Percentiles rank a stretch among this genome's conserved stretches.
phyloP scores from a whole-genome alignment of 306 rosid genomes.

The cucumber (Cucumis sativus) region DNA sequence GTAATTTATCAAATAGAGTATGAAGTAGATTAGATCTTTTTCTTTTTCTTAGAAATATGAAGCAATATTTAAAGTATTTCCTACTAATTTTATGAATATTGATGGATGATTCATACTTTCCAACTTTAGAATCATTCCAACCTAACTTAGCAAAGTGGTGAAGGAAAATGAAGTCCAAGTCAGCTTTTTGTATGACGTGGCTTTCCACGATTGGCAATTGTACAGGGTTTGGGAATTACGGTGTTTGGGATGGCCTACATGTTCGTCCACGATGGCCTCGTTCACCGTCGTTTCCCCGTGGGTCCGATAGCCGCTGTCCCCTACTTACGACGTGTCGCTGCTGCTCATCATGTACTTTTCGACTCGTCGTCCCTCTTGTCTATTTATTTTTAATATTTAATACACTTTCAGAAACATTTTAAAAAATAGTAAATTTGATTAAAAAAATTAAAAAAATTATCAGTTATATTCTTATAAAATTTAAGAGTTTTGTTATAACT shows the following conservation, averaged over 20 bases:
- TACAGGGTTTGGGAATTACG: conserved; percentile 79
- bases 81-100: not conserved
- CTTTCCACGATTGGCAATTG: not conserved
- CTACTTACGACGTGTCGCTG: conserved; percentile 63
- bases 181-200: conserved; percentile 9
- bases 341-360: conserved; percentile 61
- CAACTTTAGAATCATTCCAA: not conserved
- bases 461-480: no score
- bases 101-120: not conserved
- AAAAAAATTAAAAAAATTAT: no score
- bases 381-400: not conserved
- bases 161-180: not conserved
- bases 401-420: not conserved
- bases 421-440: no score
- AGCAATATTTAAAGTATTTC: not conserved
- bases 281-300: conserved; percentile 76
- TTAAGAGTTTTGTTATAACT: no score
- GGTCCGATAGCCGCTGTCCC: conserved; percentile 91
- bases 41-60: not conserved
- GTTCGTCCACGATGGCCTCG: conserved; percentile 94
- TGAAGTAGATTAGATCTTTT: not conserved
- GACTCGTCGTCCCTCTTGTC: not conserved
- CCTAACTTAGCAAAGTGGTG: not conserved
- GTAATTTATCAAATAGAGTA: not conserved
- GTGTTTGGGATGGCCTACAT: conserved; percentile 88